Conservation (phyloP, 306 rosid species). For the Hippophae rhamnoides region DNA sequence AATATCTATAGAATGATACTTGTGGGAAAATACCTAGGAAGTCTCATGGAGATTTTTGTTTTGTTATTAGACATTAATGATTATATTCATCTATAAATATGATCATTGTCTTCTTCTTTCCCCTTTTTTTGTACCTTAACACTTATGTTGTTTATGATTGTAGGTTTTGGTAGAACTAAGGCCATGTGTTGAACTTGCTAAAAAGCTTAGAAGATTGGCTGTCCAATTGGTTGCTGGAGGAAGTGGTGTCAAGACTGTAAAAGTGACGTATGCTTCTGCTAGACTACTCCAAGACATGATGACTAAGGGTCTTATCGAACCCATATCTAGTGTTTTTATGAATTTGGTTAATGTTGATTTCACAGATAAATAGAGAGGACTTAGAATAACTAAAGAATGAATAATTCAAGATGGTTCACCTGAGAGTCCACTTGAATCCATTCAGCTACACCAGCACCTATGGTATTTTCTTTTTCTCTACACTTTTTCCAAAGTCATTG, state of each 20-base stretch:
- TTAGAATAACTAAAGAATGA: constrained; percentile 34
- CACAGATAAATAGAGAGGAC: too few species aligned
- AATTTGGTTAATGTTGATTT: constrained; percentile 75
- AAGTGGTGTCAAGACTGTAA: constrained; percentile 50
- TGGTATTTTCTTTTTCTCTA: too few species aligned
- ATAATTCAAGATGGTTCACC: constrained; percentile 43
- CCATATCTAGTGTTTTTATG: constrained; percentile 56
- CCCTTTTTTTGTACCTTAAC: not conserved
- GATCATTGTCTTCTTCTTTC: constrained; percentile 3
- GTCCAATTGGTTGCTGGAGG: constrained; percentile 30
- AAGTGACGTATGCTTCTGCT: constrained; percentile 48
- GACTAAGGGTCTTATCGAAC: constrained; percentile 71
- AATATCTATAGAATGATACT: too few species aligned
- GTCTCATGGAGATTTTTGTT: too few species aligned
- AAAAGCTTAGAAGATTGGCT: constrained; percentile 39
- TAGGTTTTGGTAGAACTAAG: constrained; percentile 54
- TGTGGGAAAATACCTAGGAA: too few species aligned
- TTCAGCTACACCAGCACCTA: constrained; percentile 28
- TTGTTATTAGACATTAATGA: too few species aligned
- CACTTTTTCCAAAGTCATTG: too few species aligned
- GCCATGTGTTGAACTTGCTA: constrained; percentile 48
- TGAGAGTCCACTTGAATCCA: constrained; percentile 58
- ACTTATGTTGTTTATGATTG: not conserved
- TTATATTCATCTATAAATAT: too few species aligned
- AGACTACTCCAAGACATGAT: constrained; percentile 85